Percentiles rank a stretch among this genome's conserved stretches.
Conservation (phyloP, 2,329 filamentous ascomycete species). For the Pyricularia pennisetigena region DNA sequence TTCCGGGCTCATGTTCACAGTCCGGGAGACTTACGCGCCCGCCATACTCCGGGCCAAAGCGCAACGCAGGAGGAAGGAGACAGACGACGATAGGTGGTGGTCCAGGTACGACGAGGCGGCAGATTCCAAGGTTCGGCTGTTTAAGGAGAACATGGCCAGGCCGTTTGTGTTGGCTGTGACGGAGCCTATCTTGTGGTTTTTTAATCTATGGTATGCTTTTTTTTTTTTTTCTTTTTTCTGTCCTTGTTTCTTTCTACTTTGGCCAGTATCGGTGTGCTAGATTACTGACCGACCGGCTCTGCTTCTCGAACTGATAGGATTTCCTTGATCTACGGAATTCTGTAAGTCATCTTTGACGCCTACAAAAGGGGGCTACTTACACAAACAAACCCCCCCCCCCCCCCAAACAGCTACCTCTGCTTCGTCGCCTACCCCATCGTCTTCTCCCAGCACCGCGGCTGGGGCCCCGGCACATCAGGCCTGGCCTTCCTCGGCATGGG, state of each 20-base stretch:
- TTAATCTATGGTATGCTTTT: constrained; percentile 50
- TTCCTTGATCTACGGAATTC: constrained; percentile 74
- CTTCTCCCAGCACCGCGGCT: constrained; percentile 49
- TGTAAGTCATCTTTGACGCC: constrained; percentile 26
- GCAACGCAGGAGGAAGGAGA: constrained; percentile 53
- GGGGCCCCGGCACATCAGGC: constrained; percentile 48
- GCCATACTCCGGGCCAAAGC: constrained; percentile 59
- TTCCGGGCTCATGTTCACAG: constrained; percentile 45
- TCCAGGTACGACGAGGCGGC: constrained; percentile 66
- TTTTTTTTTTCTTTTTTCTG: not conserved
- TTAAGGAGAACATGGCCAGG: constrained; percentile 67
- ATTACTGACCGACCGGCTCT: not conserved
- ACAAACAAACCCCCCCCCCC: not conserved
- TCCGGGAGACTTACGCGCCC: constrained; percentile 71
- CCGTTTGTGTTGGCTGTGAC: constrained; percentile 70
- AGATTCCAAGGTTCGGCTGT: constrained; percentile 49
- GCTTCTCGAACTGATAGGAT: constrained; percentile 39
- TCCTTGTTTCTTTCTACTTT: too few relatives aligned
- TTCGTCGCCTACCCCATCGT: constrained; percentile 88
- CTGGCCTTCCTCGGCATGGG: constrained; percentile 60
- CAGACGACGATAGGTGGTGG: constrained; percentile 65
- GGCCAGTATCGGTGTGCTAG: not conserved
- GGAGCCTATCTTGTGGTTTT: constrained; percentile 71
- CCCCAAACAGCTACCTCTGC: constrained; percentile 56
- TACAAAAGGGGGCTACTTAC: not conserved